Evolutionary conservation across 371 early-diverging fungal genomes (phyloP).

Genomic region (Apophysomyces trapeziformis): DNA sequence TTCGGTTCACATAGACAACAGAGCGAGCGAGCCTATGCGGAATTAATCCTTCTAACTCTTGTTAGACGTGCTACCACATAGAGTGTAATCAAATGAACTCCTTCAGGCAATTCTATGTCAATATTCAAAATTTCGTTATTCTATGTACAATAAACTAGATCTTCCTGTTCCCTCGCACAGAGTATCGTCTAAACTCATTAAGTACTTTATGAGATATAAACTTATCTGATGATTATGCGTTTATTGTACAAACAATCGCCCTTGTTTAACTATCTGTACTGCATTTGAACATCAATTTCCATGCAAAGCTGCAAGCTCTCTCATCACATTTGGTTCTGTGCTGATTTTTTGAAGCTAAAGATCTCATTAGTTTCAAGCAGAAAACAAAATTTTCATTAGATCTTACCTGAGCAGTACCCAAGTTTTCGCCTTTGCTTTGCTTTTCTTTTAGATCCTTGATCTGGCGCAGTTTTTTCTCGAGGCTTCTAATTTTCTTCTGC

Average conservation of each 20-base stretch:
- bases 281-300: neutral
- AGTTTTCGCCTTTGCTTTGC: conserved; percentile 73
- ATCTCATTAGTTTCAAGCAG: neutral
- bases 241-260: conserved; percentile 2
- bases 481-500: conserved; percentile 84
- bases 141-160: too few relatives aligned
- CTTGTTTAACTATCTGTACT: neutral
- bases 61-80: too few relatives aligned
- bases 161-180: too few relatives aligned
- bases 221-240: neutral
- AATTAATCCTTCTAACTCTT: too few relatives aligned
- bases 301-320: conserved; percentile 36
- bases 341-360: conserved; percentile 41
- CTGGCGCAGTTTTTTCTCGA: conserved; percentile 90
- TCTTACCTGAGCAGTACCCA: conserved; percentile 83
- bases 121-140: too few relatives aligned
- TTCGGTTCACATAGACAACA: too few relatives aligned
- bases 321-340: conserved; percentile 43
- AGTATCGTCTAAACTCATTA: too few relatives aligned
- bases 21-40: too few relatives aligned
- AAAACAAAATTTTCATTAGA: too few relatives aligned
- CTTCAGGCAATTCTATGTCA: too few relatives aligned
- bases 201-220: too few relatives aligned
- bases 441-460: conserved; percentile 85
- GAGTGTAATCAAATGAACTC: too few relatives aligned